Percentiles rank a stretch among this genome's conserved stretches.
Evolutionary conservation across 2,329 filamentous ascomycete species (phyloP).

Genomic region (Conoideocrella luteorostrata): DNA sequence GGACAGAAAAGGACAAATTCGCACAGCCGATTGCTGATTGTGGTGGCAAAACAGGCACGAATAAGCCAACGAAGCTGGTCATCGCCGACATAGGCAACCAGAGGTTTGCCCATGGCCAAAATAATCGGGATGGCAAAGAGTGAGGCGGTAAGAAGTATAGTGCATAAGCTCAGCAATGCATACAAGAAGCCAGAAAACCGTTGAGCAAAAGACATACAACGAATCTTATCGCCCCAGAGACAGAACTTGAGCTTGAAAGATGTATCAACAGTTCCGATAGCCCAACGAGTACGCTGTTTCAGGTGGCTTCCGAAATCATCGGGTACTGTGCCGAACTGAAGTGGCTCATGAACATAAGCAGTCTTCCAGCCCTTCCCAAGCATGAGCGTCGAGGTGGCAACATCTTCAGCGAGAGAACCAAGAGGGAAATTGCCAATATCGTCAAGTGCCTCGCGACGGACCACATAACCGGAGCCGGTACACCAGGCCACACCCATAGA

Average conservation of each 20-base stretch:
- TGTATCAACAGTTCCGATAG: slow-evolving; percentile 50
- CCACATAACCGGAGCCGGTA: slow-evolving; percentile 57
- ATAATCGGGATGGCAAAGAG: slow-evolving; percentile 55
- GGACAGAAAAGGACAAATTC: slow-evolving; percentile 54
- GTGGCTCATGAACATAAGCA: slow-evolving; percentile 50
- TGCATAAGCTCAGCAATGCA: slow-evolving; percentile 48
- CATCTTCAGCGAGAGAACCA: slow-evolving; percentile 54
- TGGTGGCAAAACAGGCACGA: slow-evolving; percentile 46
- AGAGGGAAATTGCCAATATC: slow-evolving; percentile 57
- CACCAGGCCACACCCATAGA: slow-evolving; percentile 54
- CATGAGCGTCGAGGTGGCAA: slow-evolving; percentile 51
- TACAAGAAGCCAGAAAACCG: slow-evolving; percentile 55
- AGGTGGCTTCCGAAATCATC: slow-evolving; percentile 50
- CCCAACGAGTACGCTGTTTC: slow-evolving; percentile 52
- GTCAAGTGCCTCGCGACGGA: slow-evolving; percentile 52
- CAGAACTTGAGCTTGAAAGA: slow-evolving; percentile 56
- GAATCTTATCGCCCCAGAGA: slow-evolving; percentile 46
- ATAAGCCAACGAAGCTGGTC: slow-evolving; percentile 52
- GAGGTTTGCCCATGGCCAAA: slow-evolving; percentile 47
- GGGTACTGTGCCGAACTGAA: slow-evolving; percentile 55
- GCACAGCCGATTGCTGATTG: slow-evolving; percentile 44
- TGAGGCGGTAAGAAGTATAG: slow-evolving; percentile 46
- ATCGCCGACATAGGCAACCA: slow-evolving; percentile 48
- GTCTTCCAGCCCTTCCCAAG: slow-evolving; percentile 57
- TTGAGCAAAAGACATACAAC: slow-evolving; percentile 48